Percentiles rank a stretch among this genome's conserved stretches.
Conservation (phyloP, 2,329 filamentous ascomycete genomes). For the Simplicillium sp. region DNA sequence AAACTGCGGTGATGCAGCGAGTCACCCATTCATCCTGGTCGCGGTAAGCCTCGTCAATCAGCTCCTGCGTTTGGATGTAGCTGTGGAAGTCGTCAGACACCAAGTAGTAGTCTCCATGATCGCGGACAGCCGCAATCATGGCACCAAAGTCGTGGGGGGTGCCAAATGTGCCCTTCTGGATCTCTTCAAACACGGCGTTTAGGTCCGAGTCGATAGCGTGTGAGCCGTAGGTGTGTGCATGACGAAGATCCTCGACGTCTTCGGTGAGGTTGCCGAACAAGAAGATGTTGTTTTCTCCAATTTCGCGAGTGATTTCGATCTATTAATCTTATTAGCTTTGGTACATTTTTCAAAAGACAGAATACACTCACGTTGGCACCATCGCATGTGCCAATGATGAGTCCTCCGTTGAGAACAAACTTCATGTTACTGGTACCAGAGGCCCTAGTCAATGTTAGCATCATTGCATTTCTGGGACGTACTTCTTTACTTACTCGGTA, state of each 20-base stretch:
- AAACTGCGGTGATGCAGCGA: conserved; percentile 81
- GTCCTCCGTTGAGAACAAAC: conserved; percentile 91
- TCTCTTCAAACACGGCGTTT: conserved; percentile 71
- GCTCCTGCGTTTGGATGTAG: conserved; percentile 81
- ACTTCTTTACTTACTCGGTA: conserved; percentile 55
- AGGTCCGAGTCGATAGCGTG: conserved; percentile 72
- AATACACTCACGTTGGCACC: conserved; percentile 74
- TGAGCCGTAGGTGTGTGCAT: conserved; percentile 74
- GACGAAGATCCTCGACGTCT: conserved; percentile 91
- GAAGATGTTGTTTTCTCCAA: conserved; percentile 96
- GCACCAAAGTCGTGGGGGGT: conserved; percentile 70
- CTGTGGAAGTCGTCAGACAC: conserved; percentile 96
- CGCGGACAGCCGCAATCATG: conserved; percentile 73
- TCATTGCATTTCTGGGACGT: neutral
- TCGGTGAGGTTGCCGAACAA: conserved; percentile 93
- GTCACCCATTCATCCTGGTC: conserved; percentile 88
- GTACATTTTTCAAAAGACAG: too few relatives aligned
- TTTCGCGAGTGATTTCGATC: conserved; percentile 97
- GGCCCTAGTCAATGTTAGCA: conserved; percentile 30
- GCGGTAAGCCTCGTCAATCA: conserved; percentile 87
- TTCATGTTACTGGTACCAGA: conserved; percentile 98
- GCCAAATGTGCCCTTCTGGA: conserved; percentile 74
- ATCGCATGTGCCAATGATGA: conserved; percentile 97
- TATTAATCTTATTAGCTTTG: conserved; percentile 5
- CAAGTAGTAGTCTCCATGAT: conserved; percentile 95